Conservation (phyloP, 1,139 yeast genomes). For the Kodamaea suecica region DNA sequence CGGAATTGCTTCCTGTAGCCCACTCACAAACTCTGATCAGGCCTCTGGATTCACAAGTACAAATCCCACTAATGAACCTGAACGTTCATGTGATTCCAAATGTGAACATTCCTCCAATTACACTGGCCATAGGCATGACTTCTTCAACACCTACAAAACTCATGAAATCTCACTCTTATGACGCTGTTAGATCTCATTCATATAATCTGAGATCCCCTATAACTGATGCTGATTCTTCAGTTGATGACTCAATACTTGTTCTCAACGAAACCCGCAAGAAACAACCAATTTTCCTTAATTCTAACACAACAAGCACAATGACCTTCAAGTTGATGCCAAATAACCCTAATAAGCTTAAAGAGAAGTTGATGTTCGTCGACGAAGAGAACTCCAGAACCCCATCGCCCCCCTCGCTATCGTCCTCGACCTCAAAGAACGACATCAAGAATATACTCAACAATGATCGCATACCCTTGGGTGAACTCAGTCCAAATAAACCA, state of each 20-base stretch:
- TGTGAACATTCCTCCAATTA: constrained; percentile 4
- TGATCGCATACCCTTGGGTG: constrained; percentile 27
- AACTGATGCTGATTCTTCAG: constrained; percentile 21
- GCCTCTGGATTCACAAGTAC: neutral
- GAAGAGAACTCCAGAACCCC: constrained; percentile 2
- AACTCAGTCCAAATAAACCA: constrained; percentile 20
- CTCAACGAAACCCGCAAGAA: constrained; percentile 39
- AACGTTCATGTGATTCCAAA: constrained; percentile 16
- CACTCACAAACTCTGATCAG: constrained; percentile 9
- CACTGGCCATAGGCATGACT: constrained; percentile 1
- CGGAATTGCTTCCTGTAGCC: constrained; percentile 45
- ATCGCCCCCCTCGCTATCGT: constrained; percentile 3
- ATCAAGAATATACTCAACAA: constrained; percentile 21
- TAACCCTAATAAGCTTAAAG: constrained; percentile 6
- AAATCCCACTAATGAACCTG: constrained; percentile 9
- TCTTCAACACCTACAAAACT: constrained; percentile 30
- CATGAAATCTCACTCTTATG: constrained; percentile 22
- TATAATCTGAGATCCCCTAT: constrained; percentile 10
- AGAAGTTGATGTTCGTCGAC: neutral
- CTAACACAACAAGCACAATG: constrained; percentile 32
- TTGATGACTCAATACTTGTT: constrained; percentile 26
- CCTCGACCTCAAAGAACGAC: constrained; percentile 12
- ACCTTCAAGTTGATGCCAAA: constrained; percentile 41
- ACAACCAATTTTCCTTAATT: constrained; percentile 36
- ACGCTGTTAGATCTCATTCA: constrained; percentile 21